phyloP scores from a whole-genome alignment of 2,329 filamentous ascomycete species.

The Alternaria gaisen region DNA sequence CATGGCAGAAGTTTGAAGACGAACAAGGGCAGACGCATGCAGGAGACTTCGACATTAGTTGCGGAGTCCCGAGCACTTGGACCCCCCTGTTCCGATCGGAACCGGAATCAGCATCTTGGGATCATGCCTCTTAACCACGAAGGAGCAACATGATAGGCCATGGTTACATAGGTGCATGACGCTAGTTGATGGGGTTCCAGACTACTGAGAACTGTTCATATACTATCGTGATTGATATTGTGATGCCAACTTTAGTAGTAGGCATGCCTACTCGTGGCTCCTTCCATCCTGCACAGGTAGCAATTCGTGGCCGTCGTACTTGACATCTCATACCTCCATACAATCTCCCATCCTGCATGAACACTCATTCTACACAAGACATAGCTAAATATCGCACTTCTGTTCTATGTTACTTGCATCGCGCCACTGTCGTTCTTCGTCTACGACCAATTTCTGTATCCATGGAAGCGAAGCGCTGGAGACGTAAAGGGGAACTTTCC shows the following conservation, averaged over 20 bases:
- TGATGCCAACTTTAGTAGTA: no score
- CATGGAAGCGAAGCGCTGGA: background rate
- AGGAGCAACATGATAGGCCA: background rate
- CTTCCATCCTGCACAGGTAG: background rate
- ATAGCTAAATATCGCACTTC: background rate
- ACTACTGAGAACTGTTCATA: background rate
- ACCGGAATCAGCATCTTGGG: conserved; percentile 2
- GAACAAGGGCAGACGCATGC: conserved; percentile 2
- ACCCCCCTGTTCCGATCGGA: conserved; percentile 16
- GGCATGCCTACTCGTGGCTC: no score
- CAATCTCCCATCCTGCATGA: background rate
- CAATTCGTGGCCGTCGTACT: background rate
- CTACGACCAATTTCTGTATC: no score
- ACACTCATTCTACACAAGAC: background rate
- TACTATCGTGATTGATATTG: background rate
- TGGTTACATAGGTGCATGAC: background rate
- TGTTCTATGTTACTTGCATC: background rate
- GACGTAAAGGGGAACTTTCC: background rate
- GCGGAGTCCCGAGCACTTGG: conserved; percentile 19
- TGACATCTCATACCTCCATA: background rate
- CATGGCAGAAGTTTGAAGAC: conserved; percentile 1
- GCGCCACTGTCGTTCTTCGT: background rate
- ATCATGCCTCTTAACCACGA: background rate
- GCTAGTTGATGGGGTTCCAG: background rate
- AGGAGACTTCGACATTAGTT: conserved; percentile 12